phyloP scores from a whole-genome alignment of 2,329 filamentous ascomycete genomes.

The Venturia asperata region DNA sequence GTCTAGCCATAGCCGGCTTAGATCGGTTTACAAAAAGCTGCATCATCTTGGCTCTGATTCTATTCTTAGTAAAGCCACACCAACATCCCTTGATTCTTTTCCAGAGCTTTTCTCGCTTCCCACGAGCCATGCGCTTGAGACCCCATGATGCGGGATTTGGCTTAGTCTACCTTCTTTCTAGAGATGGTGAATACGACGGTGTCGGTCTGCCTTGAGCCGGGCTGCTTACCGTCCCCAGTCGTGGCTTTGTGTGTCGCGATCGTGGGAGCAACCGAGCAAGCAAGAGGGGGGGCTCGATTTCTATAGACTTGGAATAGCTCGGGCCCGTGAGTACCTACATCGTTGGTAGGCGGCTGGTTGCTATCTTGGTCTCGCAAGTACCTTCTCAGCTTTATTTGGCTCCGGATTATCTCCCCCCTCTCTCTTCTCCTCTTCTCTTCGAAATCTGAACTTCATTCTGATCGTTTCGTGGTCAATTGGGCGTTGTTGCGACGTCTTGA shows the following conservation, averaged over 20 bases:
- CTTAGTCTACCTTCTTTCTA: neutral
- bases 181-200: slow-evolving; percentile 3
- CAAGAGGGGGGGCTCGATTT: neutral
- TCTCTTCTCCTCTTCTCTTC: neutral
- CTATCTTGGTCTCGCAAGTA: slow-evolving; percentile 9
- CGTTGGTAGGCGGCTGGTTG: neutral
- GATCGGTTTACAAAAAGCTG: neutral
- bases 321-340: neutral
- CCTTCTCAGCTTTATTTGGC: neutral
- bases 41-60: neutral
- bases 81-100: neutral
- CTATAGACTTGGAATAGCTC: neutral
- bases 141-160: neutral
- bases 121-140: neutral
- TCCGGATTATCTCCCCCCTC: neutral
- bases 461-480: neutral
- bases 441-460: neutral
- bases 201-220: neutral
- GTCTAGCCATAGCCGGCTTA: neutral
- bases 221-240: neutral
- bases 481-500: neutral
- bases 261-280: no score
- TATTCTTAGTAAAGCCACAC: slow-evolving; percentile 2
- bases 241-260: neutral
- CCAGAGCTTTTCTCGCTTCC: neutral